Percentiles rank a stretch among this genome's conserved stretches.
phyloP scores from a whole-genome alignment of 257 asterid species.

The Lithospermum erythrorhizon region DNA sequence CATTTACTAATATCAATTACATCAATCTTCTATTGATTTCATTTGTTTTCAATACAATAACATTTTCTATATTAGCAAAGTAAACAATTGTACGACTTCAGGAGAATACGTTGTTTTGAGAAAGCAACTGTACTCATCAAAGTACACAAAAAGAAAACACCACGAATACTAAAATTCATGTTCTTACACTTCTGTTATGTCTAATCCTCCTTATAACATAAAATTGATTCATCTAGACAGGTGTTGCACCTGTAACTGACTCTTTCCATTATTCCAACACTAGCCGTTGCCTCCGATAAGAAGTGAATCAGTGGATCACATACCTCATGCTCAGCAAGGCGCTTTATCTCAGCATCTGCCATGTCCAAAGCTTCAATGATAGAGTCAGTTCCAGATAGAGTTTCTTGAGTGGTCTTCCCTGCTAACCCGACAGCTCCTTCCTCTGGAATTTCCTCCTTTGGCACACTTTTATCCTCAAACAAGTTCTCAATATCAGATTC shows the following conservation, averaged over 20 bases:
- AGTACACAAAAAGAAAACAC: neutral
- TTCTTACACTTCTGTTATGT: too few species aligned
- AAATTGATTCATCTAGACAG: too few species aligned
- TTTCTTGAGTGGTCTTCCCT: conserved; percentile 83
- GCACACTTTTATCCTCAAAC: conserved; percentile 51
- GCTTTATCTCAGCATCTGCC: conserved; percentile 72
- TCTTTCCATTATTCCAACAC: too few species aligned
- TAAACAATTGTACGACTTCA: too few species aligned
- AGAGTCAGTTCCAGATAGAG: conserved; percentile 75
- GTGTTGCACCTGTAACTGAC: too few species aligned
- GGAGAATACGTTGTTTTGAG: too few species aligned
- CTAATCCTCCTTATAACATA: too few species aligned
- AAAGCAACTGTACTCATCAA: conserved; percentile 1
- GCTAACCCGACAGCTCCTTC: conserved; percentile 90
- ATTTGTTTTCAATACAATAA: too few species aligned
- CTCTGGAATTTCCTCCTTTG: conserved; percentile 84
- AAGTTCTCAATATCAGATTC: conserved; percentile 65
- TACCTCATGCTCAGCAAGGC: conserved; percentile 72
- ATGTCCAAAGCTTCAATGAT: conserved; percentile 83
- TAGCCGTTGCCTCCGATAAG: too few species aligned
- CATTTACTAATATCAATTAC: neutral
- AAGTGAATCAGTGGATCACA: conserved; percentile 3
- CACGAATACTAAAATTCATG: neutral
- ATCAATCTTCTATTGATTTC: neutral
- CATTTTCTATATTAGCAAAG: too few species aligned